Base-by-base conservation (phyloP, 2,329 filamentous ascomycete genomes). In the Ceratocystis cubensis region DNA sequence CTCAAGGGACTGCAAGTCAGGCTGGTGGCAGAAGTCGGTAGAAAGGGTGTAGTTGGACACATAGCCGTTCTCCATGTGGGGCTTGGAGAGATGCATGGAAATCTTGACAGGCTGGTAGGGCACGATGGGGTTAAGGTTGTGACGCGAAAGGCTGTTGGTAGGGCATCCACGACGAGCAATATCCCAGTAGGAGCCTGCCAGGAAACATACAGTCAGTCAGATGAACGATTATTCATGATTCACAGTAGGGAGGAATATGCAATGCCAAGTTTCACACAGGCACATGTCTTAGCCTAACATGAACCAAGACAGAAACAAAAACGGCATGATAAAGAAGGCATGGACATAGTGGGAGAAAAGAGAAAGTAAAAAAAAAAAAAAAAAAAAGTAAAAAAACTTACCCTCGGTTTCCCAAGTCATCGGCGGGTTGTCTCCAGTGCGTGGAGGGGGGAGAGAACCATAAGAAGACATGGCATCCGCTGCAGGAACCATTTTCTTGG, bases 11-110 rank as follows among this genome's bases (percentile, higher is more conserved):
- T 85, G 80, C 2, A 88, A 75, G 69, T 85, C 82, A 0, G 85
- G 84, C 65, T 88, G 83, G 67, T 86, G 85, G 73, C 86, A 88
- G 45, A 88, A 77, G 66, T 87, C 82, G 53, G 79, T 80, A 2
- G 83, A 82, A 1, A 82, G 75, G 25, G 84, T 84, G 70, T 80
- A 85, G 72, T 88, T 88, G 62, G 79, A 78, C 5, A 88, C 80
- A 67, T 81, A 84, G 5, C 85, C 86, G 65, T 81, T 75, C 66
- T 78, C 77, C 66, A 79, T 78, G 70, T 86, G 81, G 1, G 78
- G 76, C 6, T 74, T 72, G 15, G 80, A 77, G 70, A 79, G 76
- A 6, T 76, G 75, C 61, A 78, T 76, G 17, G 78, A 77, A 69
- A 84, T 79, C 13, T 70, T 65, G 1, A 80, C 79, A n/a, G 76